Evolutionary conservation across 2,329 filamentous ascomycete species (phyloP).

Genomic region (Ceratocystis smalleyi): DNA sequence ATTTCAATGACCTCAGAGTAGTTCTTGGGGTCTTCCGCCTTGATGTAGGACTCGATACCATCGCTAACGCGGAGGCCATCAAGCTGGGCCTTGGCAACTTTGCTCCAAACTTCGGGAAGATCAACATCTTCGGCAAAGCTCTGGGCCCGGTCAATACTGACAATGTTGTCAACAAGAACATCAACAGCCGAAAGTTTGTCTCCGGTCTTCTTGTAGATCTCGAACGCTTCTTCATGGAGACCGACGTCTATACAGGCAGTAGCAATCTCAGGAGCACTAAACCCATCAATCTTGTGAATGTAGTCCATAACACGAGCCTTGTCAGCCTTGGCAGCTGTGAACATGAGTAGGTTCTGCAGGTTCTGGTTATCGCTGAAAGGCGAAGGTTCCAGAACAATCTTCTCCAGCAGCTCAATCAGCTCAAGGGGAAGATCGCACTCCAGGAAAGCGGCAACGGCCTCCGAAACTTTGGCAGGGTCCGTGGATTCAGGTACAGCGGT

Average conservation of each 20-base stretch:
- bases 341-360: slow-evolving; percentile 87
- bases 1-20: slow-evolving; percentile 93
- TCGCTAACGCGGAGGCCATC: slow-evolving; percentile 87
- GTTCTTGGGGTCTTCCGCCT: slow-evolving; percentile 82
- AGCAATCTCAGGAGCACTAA: slow-evolving; percentile 84
- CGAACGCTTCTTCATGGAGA: slow-evolving; percentile 89
- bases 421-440: slow-evolving; percentile 81
- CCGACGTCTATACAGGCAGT: slow-evolving; percentile 87
- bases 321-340: slow-evolving; percentile 93
- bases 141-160: slow-evolving; percentile 94
- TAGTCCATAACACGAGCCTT: slow-evolving; percentile 92
- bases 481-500: slow-evolving; percentile 86
- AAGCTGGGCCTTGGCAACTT: slow-evolving; percentile 92
- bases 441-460: slow-evolving; percentile 87
- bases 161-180: slow-evolving; percentile 87
- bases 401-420: slow-evolving; percentile 93
- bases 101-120: slow-evolving; percentile 90
- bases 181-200: slow-evolving; percentile 77
- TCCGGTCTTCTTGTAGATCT: slow-evolving; percentile 95
- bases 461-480: slow-evolving; percentile 85
- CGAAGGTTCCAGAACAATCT: slow-evolving; percentile 98
- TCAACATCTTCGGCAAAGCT: slow-evolving; percentile 93
- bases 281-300: slow-evolving; percentile 78
- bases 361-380: slow-evolving; percentile 96
- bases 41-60: slow-evolving; percentile 93